phyloP scores from a whole-genome alignment of 208 protist species.

The Tritrichomonas musculus region DNA sequence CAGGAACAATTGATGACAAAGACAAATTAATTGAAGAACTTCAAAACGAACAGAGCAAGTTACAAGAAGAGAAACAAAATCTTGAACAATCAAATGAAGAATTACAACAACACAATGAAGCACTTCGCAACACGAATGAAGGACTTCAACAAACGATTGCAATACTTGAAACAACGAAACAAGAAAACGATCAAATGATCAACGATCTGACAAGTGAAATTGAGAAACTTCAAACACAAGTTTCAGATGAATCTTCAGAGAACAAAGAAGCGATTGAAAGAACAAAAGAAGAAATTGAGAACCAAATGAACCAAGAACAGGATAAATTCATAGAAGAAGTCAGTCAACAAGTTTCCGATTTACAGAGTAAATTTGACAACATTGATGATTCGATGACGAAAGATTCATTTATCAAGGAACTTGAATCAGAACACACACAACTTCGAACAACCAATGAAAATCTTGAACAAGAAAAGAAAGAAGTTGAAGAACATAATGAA shows the following conservation, averaged over 20 bases:
- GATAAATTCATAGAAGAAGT: neutral
- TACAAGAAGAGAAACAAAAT: neutral
- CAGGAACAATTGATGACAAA: too few species aligned
- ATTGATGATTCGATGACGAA: too few species aligned
- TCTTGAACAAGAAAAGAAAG: too few species aligned
- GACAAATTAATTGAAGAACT: neutral
- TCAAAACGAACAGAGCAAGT: neutral
- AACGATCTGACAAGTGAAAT: neutral
- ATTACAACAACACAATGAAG: neutral
- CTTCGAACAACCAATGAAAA: too few species aligned
- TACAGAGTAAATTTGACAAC: too few species aligned
- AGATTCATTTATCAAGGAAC: too few species aligned
- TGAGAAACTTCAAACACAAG: neutral
- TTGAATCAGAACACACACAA: too few species aligned
- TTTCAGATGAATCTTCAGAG: neutral
- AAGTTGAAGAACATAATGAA: too few species aligned
- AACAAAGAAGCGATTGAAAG: neutral
- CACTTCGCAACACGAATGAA: neutral
- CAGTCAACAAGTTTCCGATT: too few species aligned
- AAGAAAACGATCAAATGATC: neutral
- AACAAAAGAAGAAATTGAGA: neutral
- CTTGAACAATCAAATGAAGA: neutral
- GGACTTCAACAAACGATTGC: neutral
- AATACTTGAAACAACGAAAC: neutral
- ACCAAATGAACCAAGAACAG: neutral